Evolutionary conservation across 805 yeast species (phyloP).

Genomic region (Schizosaccharomyces lindneri): DNA sequence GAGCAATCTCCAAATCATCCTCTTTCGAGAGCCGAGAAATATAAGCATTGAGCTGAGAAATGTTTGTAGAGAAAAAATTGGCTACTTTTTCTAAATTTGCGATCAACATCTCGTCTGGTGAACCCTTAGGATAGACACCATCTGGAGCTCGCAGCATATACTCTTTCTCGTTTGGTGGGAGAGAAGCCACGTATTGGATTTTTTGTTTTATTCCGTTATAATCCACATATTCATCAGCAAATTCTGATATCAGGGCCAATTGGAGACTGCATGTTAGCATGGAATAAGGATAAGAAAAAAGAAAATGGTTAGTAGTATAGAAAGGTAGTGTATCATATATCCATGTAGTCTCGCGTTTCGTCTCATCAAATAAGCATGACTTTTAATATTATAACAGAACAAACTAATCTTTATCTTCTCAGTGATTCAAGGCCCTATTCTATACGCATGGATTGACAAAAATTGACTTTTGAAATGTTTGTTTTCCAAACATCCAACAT

Average conservation of each 20-base stretch:
- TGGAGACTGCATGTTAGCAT: not conserved
- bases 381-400: too few relatives aligned
- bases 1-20: not conserved
- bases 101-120: not conserved
- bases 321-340: not conserved
- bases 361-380: too few relatives aligned
- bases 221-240: not conserved
- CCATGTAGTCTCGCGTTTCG: too few relatives aligned
- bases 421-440: not conserved
- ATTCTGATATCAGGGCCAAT: not conserved
- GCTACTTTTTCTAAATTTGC: not conserved
- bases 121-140: not conserved
- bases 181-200: not conserved
- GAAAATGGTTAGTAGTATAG: not conserved
- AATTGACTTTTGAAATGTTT: not conserved
- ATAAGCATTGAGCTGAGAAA: not conserved
- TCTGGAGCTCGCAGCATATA: not conserved
- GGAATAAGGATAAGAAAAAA: not conserved
- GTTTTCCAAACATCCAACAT: not conserved
- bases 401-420: too few relatives aligned
- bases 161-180: not conserved
- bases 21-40: not conserved
- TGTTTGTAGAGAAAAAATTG: not conserved
- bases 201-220: not conserved
- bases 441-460: not conserved